Conservation (phyloP, 2,329 filamentous ascomycete species). For the Ophiostoma himal-ulmi region DNA sequence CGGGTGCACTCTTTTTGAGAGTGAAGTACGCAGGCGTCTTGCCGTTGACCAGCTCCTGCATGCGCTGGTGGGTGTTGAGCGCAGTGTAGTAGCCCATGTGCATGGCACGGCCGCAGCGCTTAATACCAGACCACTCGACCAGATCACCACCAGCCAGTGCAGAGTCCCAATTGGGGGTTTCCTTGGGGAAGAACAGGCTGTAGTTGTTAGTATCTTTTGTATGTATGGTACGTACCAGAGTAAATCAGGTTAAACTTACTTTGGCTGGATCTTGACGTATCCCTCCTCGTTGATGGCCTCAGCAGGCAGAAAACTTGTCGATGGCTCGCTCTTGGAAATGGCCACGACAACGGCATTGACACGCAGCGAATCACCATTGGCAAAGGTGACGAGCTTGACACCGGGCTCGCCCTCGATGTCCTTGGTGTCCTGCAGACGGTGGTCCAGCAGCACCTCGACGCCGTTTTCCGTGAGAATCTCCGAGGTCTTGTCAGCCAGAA, state of each 20-base stretch:
- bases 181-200: conserved; percentile 50
- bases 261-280: conserved; percentile 57
- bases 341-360: conserved; percentile 65
- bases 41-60: conserved; percentile 41
- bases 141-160: conserved; percentile 70
- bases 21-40: conserved; percentile 42
- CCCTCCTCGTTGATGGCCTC: conserved; percentile 57
- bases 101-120: conserved; percentile 71
- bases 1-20: conserved; percentile 51
- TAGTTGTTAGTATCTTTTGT: background rate
- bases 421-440: conserved; percentile 50
- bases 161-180: conserved; percentile 49
- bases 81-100: conserved; percentile 63
- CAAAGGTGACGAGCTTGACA: conserved; percentile 49
- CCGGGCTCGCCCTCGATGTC: conserved; percentile 38
- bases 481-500: conserved; percentile 58
- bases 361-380: conserved; percentile 52
- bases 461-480: conserved; percentile 55
- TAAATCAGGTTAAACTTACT: conserved; percentile 32
- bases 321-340: conserved; percentile 57
- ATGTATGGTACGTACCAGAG: too few species aligned
- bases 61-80: conserved; percentile 60
- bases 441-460: conserved; percentile 59
- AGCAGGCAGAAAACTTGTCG: conserved; percentile 56
- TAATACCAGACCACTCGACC: conserved; percentile 68